Evolutionary conservation across 2,329 filamentous ascomycete genomes (phyloP).

Genomic region (Trichoderma koningiopsis): DNA sequence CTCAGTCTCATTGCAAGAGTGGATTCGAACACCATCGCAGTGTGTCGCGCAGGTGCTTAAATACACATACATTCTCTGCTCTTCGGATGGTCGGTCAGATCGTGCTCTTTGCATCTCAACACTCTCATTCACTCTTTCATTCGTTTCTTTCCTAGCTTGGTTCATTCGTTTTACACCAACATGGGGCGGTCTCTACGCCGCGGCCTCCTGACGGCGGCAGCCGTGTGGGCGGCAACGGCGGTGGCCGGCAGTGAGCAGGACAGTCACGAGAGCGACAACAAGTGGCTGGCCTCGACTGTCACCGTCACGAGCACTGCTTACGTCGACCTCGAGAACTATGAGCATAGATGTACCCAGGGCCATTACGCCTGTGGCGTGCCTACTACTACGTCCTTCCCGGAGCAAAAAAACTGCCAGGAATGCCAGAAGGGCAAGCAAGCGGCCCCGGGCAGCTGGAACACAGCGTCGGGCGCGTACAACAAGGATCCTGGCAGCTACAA

Average conservation of each 20-base stretch:
- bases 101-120: constrained; percentile 3
- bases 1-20: not conserved
- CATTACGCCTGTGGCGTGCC: not conserved
- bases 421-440: not conserved
- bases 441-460: not conserved
- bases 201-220: constrained; percentile 17
- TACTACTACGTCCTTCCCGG: not conserved
- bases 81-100: constrained; percentile 6
- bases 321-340: constrained; percentile 12
- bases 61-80: constrained; percentile 7
- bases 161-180: not conserved
- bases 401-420: not conserved
- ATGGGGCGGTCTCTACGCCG: constrained; percentile 21
- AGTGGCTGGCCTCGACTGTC: constrained; percentile 21
- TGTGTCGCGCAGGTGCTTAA: constrained; percentile 7
- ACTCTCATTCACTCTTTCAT: not conserved
- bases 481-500: not conserved
- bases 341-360: not conserved
- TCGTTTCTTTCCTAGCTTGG: not conserved
- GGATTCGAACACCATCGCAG: not conserved
- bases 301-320: constrained; percentile 10
- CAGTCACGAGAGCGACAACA: not conserved
- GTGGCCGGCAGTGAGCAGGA: constrained; percentile 14
- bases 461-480: too few relatives aligned
- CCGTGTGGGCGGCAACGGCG: constrained; percentile 18